These are phyloP conservation scores for Cryptococcus amylolentus DNA, from an alignment of 1,284 basidiomycete species.

Conservation along the genomic window DNA sequence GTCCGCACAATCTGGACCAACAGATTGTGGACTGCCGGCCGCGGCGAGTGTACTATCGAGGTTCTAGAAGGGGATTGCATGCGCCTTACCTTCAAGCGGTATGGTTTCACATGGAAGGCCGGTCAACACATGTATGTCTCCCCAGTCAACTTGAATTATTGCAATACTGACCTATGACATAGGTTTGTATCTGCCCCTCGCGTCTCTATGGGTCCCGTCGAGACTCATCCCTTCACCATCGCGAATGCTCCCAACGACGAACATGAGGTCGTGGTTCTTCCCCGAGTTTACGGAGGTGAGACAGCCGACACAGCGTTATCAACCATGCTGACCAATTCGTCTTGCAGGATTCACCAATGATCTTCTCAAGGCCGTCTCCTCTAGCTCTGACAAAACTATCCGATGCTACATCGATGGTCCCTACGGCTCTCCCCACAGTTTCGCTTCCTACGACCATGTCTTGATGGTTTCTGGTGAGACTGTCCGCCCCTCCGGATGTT, in stretches of 20 bases:
- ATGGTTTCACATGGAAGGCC: not conserved
- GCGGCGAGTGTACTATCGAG: slow-evolving; percentile 13
- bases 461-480: slow-evolving; percentile 34
- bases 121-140: not conserved
- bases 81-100: not conserved
- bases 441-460: slow-evolving; percentile 26
- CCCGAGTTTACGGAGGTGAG: not conserved
- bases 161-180: not conserved
- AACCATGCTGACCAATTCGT: not conserved
- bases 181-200: slow-evolving; percentile 2
- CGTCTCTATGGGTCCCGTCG: slow-evolving; percentile 1
- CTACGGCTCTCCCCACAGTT: slow-evolving; percentile 23
- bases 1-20: slow-evolving; percentile 22
- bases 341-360: not conserved
- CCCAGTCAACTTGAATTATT: not conserved
- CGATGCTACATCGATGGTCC: slow-evolving; percentile 32
- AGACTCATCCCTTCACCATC: slow-evolving; percentile 43
- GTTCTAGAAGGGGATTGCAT: not conserved
- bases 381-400: not conserved
- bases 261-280: slow-evolving; percentile 10
- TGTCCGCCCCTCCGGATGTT: not conserved
- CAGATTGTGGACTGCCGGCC: slow-evolving; percentile 25
- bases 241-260: slow-evolving; percentile 18
- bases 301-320: not conserved
- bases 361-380: not conserved